These are phyloP conservation scores for Cyclotella cryptica DNA, from an alignment of 108 stramenopile genomes.

Conservation along the genomic window DNA sequence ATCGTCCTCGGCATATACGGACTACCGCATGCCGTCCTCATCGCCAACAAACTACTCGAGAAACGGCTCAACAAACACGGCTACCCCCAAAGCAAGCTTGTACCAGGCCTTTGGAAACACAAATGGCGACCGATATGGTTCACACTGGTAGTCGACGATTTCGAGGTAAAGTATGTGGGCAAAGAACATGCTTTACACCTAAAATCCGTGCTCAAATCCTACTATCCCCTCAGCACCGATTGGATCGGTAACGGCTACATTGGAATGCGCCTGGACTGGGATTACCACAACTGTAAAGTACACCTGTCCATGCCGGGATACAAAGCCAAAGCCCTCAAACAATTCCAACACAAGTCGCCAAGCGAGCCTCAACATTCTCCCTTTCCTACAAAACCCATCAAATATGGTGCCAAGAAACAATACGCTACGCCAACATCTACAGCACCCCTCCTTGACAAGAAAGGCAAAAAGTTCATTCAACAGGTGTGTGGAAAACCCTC, in stretches of 20 bases:
- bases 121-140: slow-evolving; percentile 9
- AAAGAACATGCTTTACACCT: slow-evolving; percentile 15
- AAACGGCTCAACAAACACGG: background rate
- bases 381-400: slow-evolving; percentile 9
- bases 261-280: slow-evolving; percentile 42
- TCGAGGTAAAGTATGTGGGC: background rate
- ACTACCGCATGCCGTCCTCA: too few relatives aligned
- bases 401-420: slow-evolving; percentile 52
- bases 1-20: background rate
- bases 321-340: slow-evolving; percentile 24
- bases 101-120: slow-evolving; percentile 53
- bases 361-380: slow-evolving; percentile 46
- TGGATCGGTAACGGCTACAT: slow-evolving; percentile 34
- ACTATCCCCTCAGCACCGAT: slow-evolving; percentile 27
- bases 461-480: slow-evolving; percentile 37
- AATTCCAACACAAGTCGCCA: slow-evolving; percentile 44
- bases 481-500: slow-evolving; percentile 46
- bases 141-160: slow-evolving; percentile 3
- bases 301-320: slow-evolving; percentile 35
- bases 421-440: slow-evolving; percentile 15
- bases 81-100: slow-evolving; percentile 8
- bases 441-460: slow-evolving; percentile 22
- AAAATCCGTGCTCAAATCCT: background rate
- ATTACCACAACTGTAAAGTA: slow-evolving; percentile 45
- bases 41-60: too few relatives aligned